phyloP scores from a whole-genome alignment of 208 protist genomes.

The Zelonia costaricensis region DNA sequence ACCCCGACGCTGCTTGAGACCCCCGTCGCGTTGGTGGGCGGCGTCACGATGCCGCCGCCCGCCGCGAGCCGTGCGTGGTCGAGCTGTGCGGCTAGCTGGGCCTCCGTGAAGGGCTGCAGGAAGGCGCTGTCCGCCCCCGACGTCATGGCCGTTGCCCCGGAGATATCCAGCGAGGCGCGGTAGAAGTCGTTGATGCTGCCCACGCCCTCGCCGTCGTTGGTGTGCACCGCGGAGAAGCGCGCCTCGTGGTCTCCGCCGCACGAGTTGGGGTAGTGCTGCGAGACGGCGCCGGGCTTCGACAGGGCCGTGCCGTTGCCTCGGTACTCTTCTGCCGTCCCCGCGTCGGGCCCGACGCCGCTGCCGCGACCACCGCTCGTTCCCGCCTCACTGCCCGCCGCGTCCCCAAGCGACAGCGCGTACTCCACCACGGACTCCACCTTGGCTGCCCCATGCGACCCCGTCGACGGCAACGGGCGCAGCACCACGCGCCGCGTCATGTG shows the following conservation, averaged over 20 bases:
- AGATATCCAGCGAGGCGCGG: constrained; percentile 5
- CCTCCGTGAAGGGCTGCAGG: constrained; percentile 13
- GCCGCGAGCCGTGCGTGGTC: too few species aligned
- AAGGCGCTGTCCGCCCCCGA: constrained; percentile 9
- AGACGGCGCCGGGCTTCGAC: too few species aligned
- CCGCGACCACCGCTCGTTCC: too few species aligned
- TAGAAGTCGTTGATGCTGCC: neutral
- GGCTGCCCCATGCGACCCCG: too few species aligned
- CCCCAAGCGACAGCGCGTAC: constrained; percentile 15
- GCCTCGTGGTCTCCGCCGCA: too few species aligned
- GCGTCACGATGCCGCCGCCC: too few species aligned
- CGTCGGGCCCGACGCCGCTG: too few species aligned
- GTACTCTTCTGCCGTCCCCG: too few species aligned
- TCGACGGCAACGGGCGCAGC: neutral
- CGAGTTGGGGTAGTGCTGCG: neutral
- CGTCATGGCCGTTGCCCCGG: constrained; percentile 3
- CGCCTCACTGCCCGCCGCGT: constrained; percentile 2
- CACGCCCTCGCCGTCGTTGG: neutral
- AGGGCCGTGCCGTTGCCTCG: constrained; percentile 8
- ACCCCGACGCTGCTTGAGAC: too few species aligned
- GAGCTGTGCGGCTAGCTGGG: constrained; percentile 6
- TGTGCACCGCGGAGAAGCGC: too few species aligned
- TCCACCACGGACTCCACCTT: constrained; percentile 15
- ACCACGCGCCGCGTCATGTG: neutral
- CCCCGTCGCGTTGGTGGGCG: too few species aligned